These are phyloP conservation scores for Ananas comosus DNA, from an alignment of 176 grass and related monocot genomes.

Conservation along the genomic window DNA sequence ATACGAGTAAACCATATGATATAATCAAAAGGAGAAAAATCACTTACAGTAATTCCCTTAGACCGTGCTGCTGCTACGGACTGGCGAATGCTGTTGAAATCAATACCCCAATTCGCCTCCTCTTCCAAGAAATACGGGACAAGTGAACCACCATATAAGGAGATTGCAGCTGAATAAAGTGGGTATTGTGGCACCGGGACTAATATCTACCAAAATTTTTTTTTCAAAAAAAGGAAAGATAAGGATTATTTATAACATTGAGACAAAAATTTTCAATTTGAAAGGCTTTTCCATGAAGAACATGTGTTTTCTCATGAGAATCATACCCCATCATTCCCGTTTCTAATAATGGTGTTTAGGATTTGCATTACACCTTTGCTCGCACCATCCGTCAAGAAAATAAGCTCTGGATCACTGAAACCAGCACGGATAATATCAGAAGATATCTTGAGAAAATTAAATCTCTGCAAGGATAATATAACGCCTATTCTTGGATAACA, in stretches of 20 bases:
- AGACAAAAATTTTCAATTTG: neutral
- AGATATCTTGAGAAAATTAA: constrained; percentile 4
- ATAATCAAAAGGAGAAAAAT: constrained; percentile 4
- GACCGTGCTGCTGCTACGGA: constrained; percentile 54
- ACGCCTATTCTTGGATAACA: neutral
- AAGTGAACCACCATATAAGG: constrained; percentile 73
- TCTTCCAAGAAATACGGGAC: constrained; percentile 97
- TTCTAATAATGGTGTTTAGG: constrained; percentile 74
- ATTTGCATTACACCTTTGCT: constrained; percentile 99
- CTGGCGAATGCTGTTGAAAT: constrained; percentile 47
- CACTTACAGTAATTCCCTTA: constrained; percentile 83
- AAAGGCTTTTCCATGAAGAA: neutral
- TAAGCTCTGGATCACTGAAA: constrained; percentile 89
- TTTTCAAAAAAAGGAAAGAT: constrained; percentile 17
- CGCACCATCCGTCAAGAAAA: constrained; percentile 90
- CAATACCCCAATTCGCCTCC: constrained; percentile 88
- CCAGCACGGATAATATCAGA: neutral
- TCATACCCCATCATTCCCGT: constrained; percentile 73
- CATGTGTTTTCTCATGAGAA: neutral
- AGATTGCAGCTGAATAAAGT: constrained; percentile 92
- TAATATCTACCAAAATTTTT: constrained; percentile 59
- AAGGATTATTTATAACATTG: neutral
- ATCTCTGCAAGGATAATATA: neutral
- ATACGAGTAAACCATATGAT: neutral
- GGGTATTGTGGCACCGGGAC: constrained; percentile 98